Conservation (phyloP, 495 filamentous ascomycete species). For the Penicillium manginii region DNA sequence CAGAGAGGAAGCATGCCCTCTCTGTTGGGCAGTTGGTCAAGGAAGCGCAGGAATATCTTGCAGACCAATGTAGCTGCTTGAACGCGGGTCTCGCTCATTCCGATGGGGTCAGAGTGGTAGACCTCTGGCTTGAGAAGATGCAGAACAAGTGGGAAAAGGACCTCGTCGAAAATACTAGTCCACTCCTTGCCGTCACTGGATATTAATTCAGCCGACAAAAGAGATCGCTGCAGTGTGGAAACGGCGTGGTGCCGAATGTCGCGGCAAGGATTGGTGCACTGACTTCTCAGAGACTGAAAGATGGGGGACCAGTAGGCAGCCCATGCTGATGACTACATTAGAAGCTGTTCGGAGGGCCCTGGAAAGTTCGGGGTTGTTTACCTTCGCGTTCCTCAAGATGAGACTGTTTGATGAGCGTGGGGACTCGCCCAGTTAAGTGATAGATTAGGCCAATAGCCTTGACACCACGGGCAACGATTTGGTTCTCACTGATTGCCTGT, state of each 20-base stretch:
- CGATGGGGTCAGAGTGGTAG: slow-evolving; percentile 86
- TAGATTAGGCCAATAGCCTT: slow-evolving; percentile 81
- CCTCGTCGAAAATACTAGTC: slow-evolving; percentile 92
- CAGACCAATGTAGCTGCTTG: slow-evolving; percentile 89
- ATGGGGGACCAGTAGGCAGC: slow-evolving; percentile 97
- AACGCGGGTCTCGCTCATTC: slow-evolving; percentile 95
- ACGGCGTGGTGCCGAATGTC: slow-evolving; percentile 90
- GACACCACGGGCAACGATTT: slow-evolving; percentile 74
- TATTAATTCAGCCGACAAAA: slow-evolving; percentile 79
- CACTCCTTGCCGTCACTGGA: slow-evolving; percentile 83
- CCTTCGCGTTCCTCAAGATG: slow-evolving; percentile 89
- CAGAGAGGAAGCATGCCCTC: slow-evolving; percentile 94
- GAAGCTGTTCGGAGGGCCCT: not conserved
- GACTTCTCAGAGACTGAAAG: slow-evolving; percentile 81
- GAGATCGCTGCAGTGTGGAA: slow-evolving; percentile 80
- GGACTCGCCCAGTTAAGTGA: slow-evolving; percentile 77
- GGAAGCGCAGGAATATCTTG: slow-evolving; percentile 94
- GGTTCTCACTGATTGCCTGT: slow-evolving; percentile 60
- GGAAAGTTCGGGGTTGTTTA: slow-evolving; percentile 32
- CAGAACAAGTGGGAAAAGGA: slow-evolving; percentile 91
- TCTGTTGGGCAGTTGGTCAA: slow-evolving; percentile 80
- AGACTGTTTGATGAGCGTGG: slow-evolving; percentile 85
- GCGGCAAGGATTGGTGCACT: slow-evolving; percentile 94
- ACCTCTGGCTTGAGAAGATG: slow-evolving; percentile 93
- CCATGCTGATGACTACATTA: slow-evolving; percentile 67